Evolutionary conservation across 805 yeast genomes (phyloP), one percentile per base, ranked within the genome.

Genomic region (Ascoidea rubescens): DNA sequence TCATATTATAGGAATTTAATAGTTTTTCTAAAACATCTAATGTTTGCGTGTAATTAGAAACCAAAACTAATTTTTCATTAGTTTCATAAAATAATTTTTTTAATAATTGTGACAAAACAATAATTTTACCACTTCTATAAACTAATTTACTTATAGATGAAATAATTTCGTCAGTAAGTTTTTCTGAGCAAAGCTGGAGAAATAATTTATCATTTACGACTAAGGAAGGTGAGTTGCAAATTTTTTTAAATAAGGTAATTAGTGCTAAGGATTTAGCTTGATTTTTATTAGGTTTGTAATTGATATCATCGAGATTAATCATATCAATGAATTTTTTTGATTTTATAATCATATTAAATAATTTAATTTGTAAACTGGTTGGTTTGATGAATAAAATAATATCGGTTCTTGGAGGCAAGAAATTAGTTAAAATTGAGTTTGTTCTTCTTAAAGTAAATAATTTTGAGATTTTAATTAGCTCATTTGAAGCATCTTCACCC

Each of bases 21-120:
- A 84, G 58, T 5, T 67, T 64, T 60, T 87, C 88, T 16, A 90
- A 66, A 4, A 93, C 65, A 61, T 91, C 96, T 42, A 91, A 71
- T 0, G 96, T 88, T 59, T 86, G 84, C 0, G 97, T 91, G 56
- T 81, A 90, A 56, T 91, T 88, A 0, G 96, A 89, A 0, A 90
- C 85, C 31, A 91, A 65, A 1, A 91, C 96, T 2, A 84, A 79
- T 62, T 90, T 91, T 60, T 91, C 97, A 5, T 72, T 68, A 0
- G 73, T 64, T 4, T 60, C 57, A 1, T 59, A 54, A 31, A 64
- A 63, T 2, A 87, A 71, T 47, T 75, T 75, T 1, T 69, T 63
- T 4, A 93, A 57, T 7, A 90, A 62, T 2, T 77, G 73, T 42
- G 79, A 71, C 5, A 91, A 65, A 0, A 84, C 70, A 47, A 69